Evolutionary conservation across 768 basidiomycete species (phyloP), one percentile per base, ranked within the genome.

Genomic region (Leccinellum rugosiceps): DNA sequence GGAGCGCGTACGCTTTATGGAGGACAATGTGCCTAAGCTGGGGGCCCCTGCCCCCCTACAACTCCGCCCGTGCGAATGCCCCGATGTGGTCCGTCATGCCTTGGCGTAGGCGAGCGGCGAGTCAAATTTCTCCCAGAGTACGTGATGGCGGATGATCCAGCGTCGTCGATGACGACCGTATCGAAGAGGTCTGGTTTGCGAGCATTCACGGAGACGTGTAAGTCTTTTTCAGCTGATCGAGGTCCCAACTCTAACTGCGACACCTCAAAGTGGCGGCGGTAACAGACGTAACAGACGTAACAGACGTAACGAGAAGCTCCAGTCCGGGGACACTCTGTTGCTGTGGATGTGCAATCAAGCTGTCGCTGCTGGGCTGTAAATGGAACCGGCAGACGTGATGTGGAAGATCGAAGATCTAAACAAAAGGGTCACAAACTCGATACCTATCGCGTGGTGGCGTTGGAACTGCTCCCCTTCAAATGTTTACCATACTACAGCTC

Each of bases 71-170:
- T 31, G 30, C 30, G 30, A 31, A 31, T 31, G 30, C 30, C 30
- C 30, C 30, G 30, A 11, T 2, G 10, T 31, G 30, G 30, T 80
- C 55, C 73, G 79, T 6, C 79, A 80, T 61, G 79, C 77, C 1
- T 65, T 80, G 5, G 79, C 80, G 0, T 80, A 28, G 79, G 80
- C 56, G 80, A 80, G 49, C 67, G 73, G 23, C 72, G 80, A 6
- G 78, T 79, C 46, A 80, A 79, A 50, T 80, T 79, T 58, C 57
- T 77, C 3, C 79, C 79, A 0, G 78, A 80, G 55, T 78, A 75
- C 50, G 75, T 64, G 0, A 74, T 26, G 73, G 70, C 0, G 71
- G 69, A 43, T 56, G 55, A 31, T 61, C 63, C 15, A 26, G 52
- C 15, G 3, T 19, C 9, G 32, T 11, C 3, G 53, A 62, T 19